Percentiles rank a stretch among this genome's conserved stretches.
Conservation (phyloP, 73 alveolate species). For the Paramecium primaurelia region DNA sequence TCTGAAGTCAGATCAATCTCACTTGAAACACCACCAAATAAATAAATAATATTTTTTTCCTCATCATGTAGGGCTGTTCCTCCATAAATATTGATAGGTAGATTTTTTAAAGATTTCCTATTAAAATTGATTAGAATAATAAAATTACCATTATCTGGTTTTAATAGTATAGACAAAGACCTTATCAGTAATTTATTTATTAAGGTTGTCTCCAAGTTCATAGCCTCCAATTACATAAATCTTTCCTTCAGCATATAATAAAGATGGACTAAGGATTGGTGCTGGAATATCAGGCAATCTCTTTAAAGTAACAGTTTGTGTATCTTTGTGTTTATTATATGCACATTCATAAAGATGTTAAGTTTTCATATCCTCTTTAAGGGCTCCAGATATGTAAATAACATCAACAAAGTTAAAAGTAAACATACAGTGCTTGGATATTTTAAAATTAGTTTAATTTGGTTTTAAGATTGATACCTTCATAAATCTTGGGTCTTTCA, state of each 20-base stretch:
- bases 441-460: constrained; percentile 15
- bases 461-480: background rate
- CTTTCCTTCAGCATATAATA: constrained; percentile 14
- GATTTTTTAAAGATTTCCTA: background rate
- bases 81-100: constrained; percentile 47
- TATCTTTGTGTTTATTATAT: background rate
- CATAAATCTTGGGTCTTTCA: constrained; percentile 39
- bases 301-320: background rate
- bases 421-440: constrained; percentile 56
- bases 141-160: constrained; percentile 37
- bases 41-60: background rate
- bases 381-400: constrained; percentile 47
- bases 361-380: constrained; percentile 52
- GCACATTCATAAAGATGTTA: constrained; percentile 2
- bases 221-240: constrained; percentile 56
- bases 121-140: background rate
- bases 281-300: constrained; percentile 47
- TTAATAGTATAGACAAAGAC: constrained; percentile 45
- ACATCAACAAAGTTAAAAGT: constrained; percentile 40
- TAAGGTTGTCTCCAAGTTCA: background rate
- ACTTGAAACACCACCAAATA: constrained; percentile 63
- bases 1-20: constrained; percentile 52
- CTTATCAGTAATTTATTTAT: constrained; percentile 49
- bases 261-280: constrained; percentile 29
- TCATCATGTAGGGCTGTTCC: constrained; percentile 52